Conservation (phyloP, 2,329 filamentous ascomycete species). For the Exophiala sp. region DNA sequence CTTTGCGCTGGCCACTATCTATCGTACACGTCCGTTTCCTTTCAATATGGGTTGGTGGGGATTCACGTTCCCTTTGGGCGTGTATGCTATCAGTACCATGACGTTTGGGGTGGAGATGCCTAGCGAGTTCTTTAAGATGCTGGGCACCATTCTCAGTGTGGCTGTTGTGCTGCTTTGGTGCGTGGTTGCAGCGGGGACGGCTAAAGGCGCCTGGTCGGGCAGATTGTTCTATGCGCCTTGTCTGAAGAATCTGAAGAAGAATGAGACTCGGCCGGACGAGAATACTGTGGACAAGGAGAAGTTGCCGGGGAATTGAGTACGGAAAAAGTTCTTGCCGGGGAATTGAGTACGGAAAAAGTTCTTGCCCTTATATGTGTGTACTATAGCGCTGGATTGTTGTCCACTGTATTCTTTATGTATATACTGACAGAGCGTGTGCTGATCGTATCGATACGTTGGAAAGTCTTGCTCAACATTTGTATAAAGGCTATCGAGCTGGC, state of each 20-base stretch:
- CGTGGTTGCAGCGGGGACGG: constrained; percentile 47
- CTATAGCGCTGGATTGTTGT: too few relatives aligned
- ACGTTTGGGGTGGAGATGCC: constrained; percentile 47
- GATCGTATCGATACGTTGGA: too few relatives aligned
- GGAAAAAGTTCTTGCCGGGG: neutral
- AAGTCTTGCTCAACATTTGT: too few relatives aligned
- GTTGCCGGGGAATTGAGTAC: neutral
- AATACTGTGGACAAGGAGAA: constrained; percentile 12
- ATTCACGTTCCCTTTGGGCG: constrained; percentile 55
- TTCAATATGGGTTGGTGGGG: constrained; percentile 62
- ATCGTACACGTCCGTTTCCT: constrained; percentile 40
- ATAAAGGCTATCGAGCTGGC: too few relatives aligned
- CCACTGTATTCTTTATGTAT: too few relatives aligned
- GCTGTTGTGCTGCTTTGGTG: constrained; percentile 52
- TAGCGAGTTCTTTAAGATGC: constrained; percentile 50
- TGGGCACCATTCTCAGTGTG: constrained; percentile 51
- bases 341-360: neutral
- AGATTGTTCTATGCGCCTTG: constrained; percentile 52
- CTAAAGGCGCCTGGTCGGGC: constrained; percentile 45
- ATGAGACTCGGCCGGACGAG: neutral
- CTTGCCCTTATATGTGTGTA: too few relatives aligned
- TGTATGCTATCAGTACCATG: constrained; percentile 46
- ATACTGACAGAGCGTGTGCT: too few relatives aligned
- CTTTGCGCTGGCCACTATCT: constrained; percentile 36
- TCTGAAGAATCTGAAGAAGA: constrained; percentile 36